Conservation (phyloP, 768 basidiomycete species). For the Neoboletus subvelutipes region DNA sequence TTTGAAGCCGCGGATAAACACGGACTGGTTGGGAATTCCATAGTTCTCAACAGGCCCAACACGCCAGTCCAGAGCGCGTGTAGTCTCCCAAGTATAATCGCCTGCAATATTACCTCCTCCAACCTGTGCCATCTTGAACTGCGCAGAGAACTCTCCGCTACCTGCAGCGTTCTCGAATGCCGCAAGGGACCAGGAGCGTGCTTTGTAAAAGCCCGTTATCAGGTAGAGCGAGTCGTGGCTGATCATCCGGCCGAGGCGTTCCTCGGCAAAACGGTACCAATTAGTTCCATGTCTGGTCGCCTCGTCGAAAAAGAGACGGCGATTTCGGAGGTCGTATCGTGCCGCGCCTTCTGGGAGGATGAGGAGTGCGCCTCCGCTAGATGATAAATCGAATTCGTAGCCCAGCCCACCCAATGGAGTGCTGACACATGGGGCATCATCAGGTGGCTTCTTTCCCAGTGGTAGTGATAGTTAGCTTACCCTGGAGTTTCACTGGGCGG, state of each 20-base stretch:
- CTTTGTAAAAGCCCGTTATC: slow-evolving; percentile 19
- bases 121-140: slow-evolving; percentile 8
- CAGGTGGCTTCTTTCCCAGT: not conserved
- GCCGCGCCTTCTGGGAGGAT: slow-evolving; percentile 33
- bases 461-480: not conserved
- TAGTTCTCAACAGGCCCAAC: slow-evolving; percentile 1
- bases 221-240: slow-evolving; percentile 23
- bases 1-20: slow-evolving; percentile 31
- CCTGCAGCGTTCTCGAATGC: slow-evolving; percentile 2
- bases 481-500: not conserved
- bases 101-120: not conserved
- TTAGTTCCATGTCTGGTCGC: slow-evolving; percentile 17
- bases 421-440: not conserved
- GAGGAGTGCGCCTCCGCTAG: slow-evolving; percentile 31
- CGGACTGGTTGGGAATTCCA: slow-evolving; percentile 20
- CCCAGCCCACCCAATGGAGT: not conserved
- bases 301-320: slow-evolving; percentile 1
- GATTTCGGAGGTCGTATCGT: not conserved
- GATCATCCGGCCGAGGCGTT: slow-evolving; percentile 9
- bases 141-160: not conserved
- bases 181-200: slow-evolving; percentile 29
- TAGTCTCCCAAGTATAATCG: slow-evolving; percentile 12
- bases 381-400: slow-evolving; percentile 13
- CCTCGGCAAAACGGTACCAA: slow-evolving; percentile 30
- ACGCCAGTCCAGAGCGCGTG: slow-evolving; percentile 8